Evolutionary conservation across 177 flowering plant genomes (phyloP).

Genomic region (Vitis hybrid): DNA sequence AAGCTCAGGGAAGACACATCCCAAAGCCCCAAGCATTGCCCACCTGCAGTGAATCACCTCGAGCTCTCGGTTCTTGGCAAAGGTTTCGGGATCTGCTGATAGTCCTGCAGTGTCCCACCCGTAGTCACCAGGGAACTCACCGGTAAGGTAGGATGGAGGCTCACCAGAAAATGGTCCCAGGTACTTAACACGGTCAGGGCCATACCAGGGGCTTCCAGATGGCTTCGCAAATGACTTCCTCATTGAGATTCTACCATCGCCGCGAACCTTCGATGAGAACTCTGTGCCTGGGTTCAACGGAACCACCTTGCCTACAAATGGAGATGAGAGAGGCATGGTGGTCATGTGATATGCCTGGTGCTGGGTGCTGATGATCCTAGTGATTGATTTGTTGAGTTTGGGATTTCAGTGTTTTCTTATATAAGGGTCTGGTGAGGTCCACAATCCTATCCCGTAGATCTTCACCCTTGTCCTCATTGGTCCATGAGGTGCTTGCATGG

Average conservation of each 20-base stretch:
- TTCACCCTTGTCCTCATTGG: constrained; percentile 17
- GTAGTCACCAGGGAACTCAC: constrained; percentile 39
- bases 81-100: constrained; percentile 40
- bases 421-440: constrained; percentile 18
- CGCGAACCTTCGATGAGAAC: constrained; percentile 8
- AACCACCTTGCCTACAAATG: constrained; percentile 17
- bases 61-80: constrained; percentile 40
- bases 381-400: background rate
- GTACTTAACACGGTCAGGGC: constrained; percentile 27
- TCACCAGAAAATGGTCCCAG: constrained; percentile 33
- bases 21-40: constrained; percentile 45
- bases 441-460: constrained; percentile 26
- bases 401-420: constrained; percentile 1
- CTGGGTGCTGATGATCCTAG: background rate
- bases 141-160: constrained; percentile 33
- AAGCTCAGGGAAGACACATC: constrained; percentile 40
- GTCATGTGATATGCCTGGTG: constrained; percentile 11
- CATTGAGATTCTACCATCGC: constrained; percentile 23
- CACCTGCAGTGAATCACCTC: constrained; percentile 39
- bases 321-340: constrained; percentile 20
- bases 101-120: constrained; percentile 42
- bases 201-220: constrained; percentile 33
- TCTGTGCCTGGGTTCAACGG: constrained; percentile 12
- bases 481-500: background rate
- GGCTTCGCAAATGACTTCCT: constrained; percentile 20